A percentile compares a stretch with the other conserved stretches of the same genome.
Conservation (phyloP, 371 early-diverging fungal genomes). For the Actinomortierella wolfii region DNA sequence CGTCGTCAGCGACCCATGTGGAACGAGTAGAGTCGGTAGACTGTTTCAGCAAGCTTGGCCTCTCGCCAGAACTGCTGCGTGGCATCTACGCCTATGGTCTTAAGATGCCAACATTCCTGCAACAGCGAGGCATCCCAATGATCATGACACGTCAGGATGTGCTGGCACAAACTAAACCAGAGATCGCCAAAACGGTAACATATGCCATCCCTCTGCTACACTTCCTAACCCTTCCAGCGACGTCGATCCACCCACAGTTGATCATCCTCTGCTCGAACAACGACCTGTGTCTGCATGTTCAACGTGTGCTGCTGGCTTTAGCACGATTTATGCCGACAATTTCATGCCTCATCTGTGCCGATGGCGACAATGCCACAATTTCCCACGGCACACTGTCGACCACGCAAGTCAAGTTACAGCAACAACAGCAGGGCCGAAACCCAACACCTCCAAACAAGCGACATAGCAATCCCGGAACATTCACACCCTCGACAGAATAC, state of each 20-base stretch:
- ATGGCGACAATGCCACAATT: slow-evolving; percentile 36
- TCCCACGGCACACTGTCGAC: slow-evolving; percentile 39
- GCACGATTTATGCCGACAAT: slow-evolving; percentile 47
- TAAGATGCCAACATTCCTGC: slow-evolving; percentile 39
- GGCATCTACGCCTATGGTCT: slow-evolving; percentile 24
- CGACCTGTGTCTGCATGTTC: slow-evolving; percentile 40
- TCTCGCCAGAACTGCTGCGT: slow-evolving; percentile 32
- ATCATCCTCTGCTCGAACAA: slow-evolving; percentile 44
- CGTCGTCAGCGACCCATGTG: slow-evolving; percentile 14
- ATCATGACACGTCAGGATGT: slow-evolving; percentile 44
- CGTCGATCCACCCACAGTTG: slow-evolving; percentile 41
- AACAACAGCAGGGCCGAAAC: no score
- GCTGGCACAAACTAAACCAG: slow-evolving; percentile 40
- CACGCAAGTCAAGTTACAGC: slow-evolving; percentile 21
- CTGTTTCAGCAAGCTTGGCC: slow-evolving; percentile 39
- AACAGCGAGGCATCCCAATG: slow-evolving; percentile 46
- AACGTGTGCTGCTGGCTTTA: slow-evolving; percentile 34
- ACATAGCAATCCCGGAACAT: not conserved
- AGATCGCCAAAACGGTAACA: slow-evolving; percentile 42
- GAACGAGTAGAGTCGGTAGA: slow-evolving; percentile 32
- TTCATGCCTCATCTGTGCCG: slow-evolving; percentile 40
- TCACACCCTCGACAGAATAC: not conserved
- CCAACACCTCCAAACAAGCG: no score
- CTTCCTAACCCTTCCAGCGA: slow-evolving; percentile 35
- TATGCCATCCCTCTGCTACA: slow-evolving; percentile 38